phyloP scores from a whole-genome alignment of 306 rosid genomes.

The Abrus pulchellus region DNA sequence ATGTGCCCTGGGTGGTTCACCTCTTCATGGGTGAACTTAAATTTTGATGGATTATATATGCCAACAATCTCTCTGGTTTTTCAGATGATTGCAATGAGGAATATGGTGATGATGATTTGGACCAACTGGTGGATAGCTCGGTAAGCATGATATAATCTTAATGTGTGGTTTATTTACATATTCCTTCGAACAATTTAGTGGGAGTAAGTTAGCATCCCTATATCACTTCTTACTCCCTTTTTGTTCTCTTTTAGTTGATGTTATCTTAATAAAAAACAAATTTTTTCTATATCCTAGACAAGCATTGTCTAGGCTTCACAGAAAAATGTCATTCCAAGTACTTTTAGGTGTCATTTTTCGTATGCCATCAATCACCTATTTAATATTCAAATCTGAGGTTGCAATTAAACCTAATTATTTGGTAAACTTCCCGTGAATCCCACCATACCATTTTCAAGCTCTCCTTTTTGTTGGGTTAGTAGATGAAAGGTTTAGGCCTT shows the following conservation, averaged over 20 bases:
- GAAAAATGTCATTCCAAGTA: not conserved
- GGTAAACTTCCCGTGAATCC: not conserved
- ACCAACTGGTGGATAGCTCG: slow-evolving; percentile 63
- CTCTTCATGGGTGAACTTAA: slow-evolving; percentile 10
- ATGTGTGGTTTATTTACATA: not conserved
- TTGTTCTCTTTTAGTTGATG: not conserved
- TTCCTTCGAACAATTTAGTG: not conserved
- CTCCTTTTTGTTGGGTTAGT: not conserved
- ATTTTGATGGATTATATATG: slow-evolving; percentile 36
- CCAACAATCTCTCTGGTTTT: slow-evolving; percentile 47
- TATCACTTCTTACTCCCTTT: not conserved
- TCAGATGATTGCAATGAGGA: slow-evolving; percentile 58
- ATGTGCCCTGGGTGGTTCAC: slow-evolving; percentile 23
- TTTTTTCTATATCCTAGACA: not conserved
- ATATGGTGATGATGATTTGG: slow-evolving; percentile 62
- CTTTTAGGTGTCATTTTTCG: not conserved
- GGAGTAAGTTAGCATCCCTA: not conserved
- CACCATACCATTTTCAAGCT: not conserved
- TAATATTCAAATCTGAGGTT: not conserved
- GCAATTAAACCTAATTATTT: slow-evolving; percentile 11
- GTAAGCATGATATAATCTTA: slow-evolving; percentile 57
- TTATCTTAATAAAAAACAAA: not conserved
- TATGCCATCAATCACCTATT: not conserved
- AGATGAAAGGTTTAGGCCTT: not conserved
- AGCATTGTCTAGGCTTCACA: slow-evolving; percentile 3